Conservation (phyloP, 257 asterid species). For the Euphrasia confusa region DNA sequence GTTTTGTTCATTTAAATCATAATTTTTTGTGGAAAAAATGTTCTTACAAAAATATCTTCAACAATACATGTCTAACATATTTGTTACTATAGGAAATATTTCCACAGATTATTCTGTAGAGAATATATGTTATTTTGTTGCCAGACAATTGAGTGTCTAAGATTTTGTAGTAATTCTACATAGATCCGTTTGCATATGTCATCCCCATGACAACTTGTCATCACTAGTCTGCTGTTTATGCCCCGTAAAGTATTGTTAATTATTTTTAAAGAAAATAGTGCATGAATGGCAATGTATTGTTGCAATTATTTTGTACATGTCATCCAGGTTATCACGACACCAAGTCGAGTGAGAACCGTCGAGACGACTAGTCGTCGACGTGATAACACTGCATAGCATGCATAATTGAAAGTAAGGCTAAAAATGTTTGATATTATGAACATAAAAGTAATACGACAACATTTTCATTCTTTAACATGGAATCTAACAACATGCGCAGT, state of each 20-base stretch:
- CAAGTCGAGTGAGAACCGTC: too few relatives aligned
- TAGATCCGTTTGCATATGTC: background rate
- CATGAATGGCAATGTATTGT: background rate
- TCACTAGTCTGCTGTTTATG: background rate
- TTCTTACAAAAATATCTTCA: background rate
- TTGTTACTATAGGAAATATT: background rate
- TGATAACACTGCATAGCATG: background rate
- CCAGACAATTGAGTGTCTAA: conserved; percentile 6
- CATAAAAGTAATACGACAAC: background rate
- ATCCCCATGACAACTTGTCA: background rate
- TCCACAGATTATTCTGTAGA: background rate
- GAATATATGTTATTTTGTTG: conserved; percentile 1
- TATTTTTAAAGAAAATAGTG: background rate
- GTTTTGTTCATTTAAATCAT: conserved; percentile 1
- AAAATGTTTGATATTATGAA: background rate
- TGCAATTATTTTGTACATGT: background rate
- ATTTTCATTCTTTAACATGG: conserved; percentile 5
- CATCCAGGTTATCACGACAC: too few relatives aligned
- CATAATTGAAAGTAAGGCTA: background rate
- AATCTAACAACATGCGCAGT: background rate
- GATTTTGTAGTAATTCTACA: conserved; percentile 4
- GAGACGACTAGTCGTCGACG: too few relatives aligned
- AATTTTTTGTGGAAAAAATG: background rate
- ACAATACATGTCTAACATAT: background rate
- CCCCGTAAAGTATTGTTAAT: background rate